A percentile compares a stretch with the other conserved stretches of the same genome.
Evolutionary conservation across 495 filamentous ascomycete species (phyloP).

Genomic region (Aeminium ludgeri): DNA sequence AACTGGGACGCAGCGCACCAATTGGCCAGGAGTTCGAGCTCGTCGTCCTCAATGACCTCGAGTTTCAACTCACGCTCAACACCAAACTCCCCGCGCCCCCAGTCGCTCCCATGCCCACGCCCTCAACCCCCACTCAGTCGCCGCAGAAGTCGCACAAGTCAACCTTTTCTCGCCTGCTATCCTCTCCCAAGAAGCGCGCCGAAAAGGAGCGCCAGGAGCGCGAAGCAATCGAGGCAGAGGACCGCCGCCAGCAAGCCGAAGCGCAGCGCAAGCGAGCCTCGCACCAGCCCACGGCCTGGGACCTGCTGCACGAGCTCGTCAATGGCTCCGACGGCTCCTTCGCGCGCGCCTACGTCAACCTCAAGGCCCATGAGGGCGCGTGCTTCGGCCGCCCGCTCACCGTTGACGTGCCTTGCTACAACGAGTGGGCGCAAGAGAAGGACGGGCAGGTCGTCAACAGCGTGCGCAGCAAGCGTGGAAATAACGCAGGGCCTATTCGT

Average conservation of each 20-base stretch:
- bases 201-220: constrained; percentile 70
- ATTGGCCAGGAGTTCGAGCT: constrained; percentile 98
- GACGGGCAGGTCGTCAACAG: constrained; percentile 45
- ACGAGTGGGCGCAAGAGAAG: constrained; percentile 92
- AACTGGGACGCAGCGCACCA: constrained; percentile 79
- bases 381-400: constrained; percentile 76
- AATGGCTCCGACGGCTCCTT: constrained; percentile 75
- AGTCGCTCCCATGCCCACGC: constrained; percentile 15
- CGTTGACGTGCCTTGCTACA: constrained; percentile 83
- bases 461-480: constrained; percentile 71
- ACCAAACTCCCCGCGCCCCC: constrained; percentile 78
- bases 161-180: constrained; percentile 80
- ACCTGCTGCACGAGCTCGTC: constrained; percentile 67
- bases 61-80: constrained; percentile 92
- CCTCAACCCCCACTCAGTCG: constrained; percentile 27
- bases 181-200: constrained; percentile 85
- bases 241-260: constrained; percentile 47
- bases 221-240: constrained; percentile 51
- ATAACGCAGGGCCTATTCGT: constrained; percentile 39
- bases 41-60: constrained; percentile 86
- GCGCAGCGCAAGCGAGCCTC: constrained; percentile 41
- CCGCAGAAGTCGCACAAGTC: constrained; percentile 48
- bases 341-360: constrained; percentile 74
- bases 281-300: constrained; percentile 53
- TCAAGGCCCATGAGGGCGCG: constrained; percentile 75